Conservation (phyloP, 768 basidiomycete species). For the Termitomyces bulborhizus region DNA sequence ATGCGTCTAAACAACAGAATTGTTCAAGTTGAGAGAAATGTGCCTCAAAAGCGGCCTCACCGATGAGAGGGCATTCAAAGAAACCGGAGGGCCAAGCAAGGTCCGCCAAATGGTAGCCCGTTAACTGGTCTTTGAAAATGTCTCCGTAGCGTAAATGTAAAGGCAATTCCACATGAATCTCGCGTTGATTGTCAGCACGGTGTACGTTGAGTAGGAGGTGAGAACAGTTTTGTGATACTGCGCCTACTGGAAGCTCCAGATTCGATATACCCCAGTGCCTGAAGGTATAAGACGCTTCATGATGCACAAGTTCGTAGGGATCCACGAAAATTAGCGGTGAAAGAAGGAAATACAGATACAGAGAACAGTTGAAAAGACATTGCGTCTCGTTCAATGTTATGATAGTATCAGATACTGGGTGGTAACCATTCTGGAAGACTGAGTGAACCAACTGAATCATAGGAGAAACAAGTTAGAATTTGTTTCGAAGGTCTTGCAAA, state of each 20-base stretch:
- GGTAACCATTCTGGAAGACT: constrained; percentile 29
- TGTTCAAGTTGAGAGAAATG: background rate
- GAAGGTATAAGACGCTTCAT: constrained; percentile 31
- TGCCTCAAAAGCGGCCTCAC: constrained; percentile 15
- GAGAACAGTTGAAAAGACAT: constrained; percentile 22
- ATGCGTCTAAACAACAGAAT: background rate
- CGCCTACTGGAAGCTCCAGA: constrained; percentile 39
- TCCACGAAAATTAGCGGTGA: constrained; percentile 42
- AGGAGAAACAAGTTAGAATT: background rate
- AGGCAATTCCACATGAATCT: constrained; percentile 31
- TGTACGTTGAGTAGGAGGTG: constrained; percentile 20
- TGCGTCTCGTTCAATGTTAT: constrained; percentile 16
- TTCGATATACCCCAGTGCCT: constrained; percentile 36
- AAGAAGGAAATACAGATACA: constrained; percentile 32
- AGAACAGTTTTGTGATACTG: constrained; percentile 21
- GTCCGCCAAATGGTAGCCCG: constrained; percentile 20
- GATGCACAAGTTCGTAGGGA: constrained; percentile 38
- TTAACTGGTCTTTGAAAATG: constrained; percentile 13
- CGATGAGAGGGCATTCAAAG: constrained; percentile 26
- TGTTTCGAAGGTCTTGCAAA: background rate
- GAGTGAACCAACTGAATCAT: constrained; percentile 23
- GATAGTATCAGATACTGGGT: constrained; percentile 27
- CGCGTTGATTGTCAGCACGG: constrained; percentile 3
- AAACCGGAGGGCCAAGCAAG: constrained; percentile 34
- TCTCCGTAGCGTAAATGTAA: constrained; percentile 41